Conservation (phyloP, 176 grass and related monocot species). For the Ampelocalamus luodianensis region DNA sequence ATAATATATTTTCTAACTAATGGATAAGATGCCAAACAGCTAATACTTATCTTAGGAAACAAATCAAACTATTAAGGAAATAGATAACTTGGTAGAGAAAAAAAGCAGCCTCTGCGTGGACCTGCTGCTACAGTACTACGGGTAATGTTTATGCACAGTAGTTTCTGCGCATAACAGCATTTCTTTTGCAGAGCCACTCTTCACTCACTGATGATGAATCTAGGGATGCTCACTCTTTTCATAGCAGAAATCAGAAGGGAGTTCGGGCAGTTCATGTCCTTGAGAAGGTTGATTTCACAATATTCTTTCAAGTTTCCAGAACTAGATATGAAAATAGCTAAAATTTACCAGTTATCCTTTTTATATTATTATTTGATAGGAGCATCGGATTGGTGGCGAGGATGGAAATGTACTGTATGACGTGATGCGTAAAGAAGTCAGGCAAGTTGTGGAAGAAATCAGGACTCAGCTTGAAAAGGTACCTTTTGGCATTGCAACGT, state of each 20-base stretch:
- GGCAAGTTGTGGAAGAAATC: conserved; percentile 89
- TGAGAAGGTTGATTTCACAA: conserved; percentile 64
- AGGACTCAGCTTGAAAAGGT: conserved; percentile 82
- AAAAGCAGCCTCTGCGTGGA: no score
- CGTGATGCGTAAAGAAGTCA: conserved; percentile 83
- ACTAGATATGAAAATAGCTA: background rate
- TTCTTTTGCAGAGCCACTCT: conserved; percentile 74
- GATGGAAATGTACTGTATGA: conserved; percentile 65
- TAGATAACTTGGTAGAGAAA: no score
- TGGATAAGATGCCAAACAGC: no score
- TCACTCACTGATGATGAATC: conserved; percentile 96
- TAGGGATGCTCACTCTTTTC: conserved; percentile 50
- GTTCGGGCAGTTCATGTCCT: conserved; percentile 47
- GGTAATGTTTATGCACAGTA: no score
- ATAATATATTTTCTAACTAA: no score
- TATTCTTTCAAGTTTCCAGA: background rate
- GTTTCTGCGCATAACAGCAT: background rate
- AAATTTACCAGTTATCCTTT: background rate
- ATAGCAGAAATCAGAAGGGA: conserved; percentile 59
- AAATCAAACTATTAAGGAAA: no score
- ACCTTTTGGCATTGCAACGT: background rate
- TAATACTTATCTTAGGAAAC: no score
- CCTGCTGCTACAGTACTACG: no score
- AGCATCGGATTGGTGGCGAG: conserved; percentile 34
- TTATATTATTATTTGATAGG: conserved; percentile 47